A percentile compares a stretch with the other conserved stretches of the same genome.
Evolutionary conservation across 345 rosid species (phyloP).

Genomic region (Barbarea vulgaris): DNA sequence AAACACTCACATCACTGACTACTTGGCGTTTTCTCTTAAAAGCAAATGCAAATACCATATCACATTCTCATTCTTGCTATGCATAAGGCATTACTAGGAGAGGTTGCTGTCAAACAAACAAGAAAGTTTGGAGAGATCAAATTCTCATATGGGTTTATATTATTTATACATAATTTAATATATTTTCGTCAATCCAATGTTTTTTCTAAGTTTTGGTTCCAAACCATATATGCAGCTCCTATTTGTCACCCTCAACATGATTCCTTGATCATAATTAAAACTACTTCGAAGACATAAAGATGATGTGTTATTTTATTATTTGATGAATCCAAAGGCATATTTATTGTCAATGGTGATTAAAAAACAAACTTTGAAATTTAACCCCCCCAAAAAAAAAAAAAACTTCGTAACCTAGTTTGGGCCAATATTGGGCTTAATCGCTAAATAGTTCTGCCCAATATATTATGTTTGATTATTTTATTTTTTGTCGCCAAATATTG

Average conservation of each 20-base stretch:
- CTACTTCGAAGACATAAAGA: neutral
- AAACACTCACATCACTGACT: constrained; percentile 1
- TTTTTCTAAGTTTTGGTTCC: neutral
- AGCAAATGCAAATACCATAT: neutral
- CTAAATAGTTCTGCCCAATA: neutral
- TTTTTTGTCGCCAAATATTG: neutral
- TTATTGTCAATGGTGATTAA: constrained; percentile 3
- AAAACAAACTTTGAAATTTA: neutral
- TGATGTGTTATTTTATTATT: neutral
- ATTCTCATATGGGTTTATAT: constrained; percentile 2
- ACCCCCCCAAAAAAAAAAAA: neutral
- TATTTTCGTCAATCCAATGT: neutral
- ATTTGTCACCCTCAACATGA: neutral
- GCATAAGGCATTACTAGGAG: neutral
- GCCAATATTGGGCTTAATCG: constrained; percentile 33
- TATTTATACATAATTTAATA: neutral
- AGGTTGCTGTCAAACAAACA: neutral
- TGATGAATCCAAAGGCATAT: constrained; percentile 16
- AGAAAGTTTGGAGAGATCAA: neutral
- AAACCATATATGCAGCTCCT: neutral
- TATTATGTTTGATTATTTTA: neutral
- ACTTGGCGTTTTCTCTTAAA: neutral
- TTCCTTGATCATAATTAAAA: neutral
- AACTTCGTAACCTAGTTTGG: neutral
- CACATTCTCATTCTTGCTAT: constrained; percentile 4